A percentile compares a stretch with the other conserved stretches of the same genome.
These are phyloP conservation scores for Micractinium sp. DNA, from an alignment of 139 green algal species.

Conservation along the genomic window DNA sequence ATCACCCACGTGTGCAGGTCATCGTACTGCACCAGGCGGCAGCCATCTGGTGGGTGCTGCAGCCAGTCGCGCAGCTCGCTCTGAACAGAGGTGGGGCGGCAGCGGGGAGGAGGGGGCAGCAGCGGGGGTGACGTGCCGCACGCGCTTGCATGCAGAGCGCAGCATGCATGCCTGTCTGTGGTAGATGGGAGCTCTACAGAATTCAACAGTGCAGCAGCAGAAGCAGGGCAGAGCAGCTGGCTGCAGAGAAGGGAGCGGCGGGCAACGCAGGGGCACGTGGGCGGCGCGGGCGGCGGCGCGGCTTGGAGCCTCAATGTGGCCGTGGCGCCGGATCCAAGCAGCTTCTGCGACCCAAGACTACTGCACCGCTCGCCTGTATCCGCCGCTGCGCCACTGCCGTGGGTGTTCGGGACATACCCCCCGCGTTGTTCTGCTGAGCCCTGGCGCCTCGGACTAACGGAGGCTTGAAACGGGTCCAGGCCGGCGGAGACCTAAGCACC, in stretches of 20 bases:
- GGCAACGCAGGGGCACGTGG: background rate
- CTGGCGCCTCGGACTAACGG: too few relatives aligned
- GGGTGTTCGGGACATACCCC: background rate
- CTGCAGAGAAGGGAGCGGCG: too few relatives aligned
- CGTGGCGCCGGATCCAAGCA: background rate
- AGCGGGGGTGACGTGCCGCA: too few relatives aligned
- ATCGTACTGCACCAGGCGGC: constrained; percentile 74
- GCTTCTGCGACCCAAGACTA: background rate
- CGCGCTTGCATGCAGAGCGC: background rate
- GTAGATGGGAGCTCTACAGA: too few relatives aligned
- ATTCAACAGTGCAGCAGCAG: too few relatives aligned
- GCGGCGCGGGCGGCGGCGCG: too few relatives aligned
- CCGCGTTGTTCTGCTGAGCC: background rate
- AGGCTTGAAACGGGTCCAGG: too few relatives aligned
- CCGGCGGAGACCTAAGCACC: too few relatives aligned
- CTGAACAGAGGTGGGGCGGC: constrained; percentile 48
- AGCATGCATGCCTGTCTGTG: too few relatives aligned
- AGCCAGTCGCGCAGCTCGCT: constrained; percentile 88
- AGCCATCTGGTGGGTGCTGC: constrained; percentile 76
- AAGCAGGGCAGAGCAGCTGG: too few relatives aligned
- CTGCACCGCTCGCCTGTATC: constrained; percentile 11
- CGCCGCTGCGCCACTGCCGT: constrained; percentile 30
- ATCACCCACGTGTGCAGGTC: constrained; percentile 79
- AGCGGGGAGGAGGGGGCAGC: background rate
- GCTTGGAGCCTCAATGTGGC: too few relatives aligned